phyloP scores from a whole-genome alignment of 2,329 filamentous ascomycete species.

The Fusarium equiseti region DNA sequence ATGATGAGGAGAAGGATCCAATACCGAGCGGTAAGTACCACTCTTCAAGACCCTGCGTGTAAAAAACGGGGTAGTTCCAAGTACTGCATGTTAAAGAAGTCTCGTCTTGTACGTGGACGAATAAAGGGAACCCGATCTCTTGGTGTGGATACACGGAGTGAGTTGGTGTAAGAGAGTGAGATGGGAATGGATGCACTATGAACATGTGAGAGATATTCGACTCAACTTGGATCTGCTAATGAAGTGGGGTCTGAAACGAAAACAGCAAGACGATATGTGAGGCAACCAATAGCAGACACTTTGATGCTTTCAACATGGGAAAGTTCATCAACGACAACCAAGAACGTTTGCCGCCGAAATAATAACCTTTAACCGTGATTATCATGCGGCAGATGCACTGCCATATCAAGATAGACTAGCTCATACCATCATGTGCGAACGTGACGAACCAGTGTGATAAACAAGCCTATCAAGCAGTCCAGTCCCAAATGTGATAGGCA shows the following conservation, averaged over 20 bases:
- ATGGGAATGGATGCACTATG: slow-evolving; percentile 10
- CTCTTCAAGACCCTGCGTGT: slow-evolving; percentile 25
- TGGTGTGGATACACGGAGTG: slow-evolving; percentile 29
- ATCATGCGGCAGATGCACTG: slow-evolving; percentile 4
- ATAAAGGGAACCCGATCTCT: slow-evolving; percentile 27
- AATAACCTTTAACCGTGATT: slow-evolving; percentile 13
- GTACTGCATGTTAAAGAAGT: slow-evolving; percentile 23
- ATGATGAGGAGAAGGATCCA: slow-evolving; percentile 8
- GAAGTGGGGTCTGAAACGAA: slow-evolving; percentile 31
- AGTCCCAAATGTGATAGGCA: slow-evolving; percentile 19
- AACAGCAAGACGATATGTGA: slow-evolving; percentile 21
- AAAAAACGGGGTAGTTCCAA: slow-evolving; percentile 27
- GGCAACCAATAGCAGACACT: slow-evolving; percentile 25
- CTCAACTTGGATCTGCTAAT: slow-evolving; percentile 14
- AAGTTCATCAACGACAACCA: slow-evolving; percentile 13
- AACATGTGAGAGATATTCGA: slow-evolving; percentile 31
- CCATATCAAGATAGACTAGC: slow-evolving; percentile 7
- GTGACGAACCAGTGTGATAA: slow-evolving; percentile 30
- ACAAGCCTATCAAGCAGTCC: slow-evolving; percentile 13
- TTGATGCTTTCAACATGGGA: slow-evolving; percentile 10
- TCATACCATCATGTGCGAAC: slow-evolving; percentile 11
- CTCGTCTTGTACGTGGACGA: slow-evolving; percentile 41
- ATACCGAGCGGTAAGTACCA: slow-evolving; percentile 21
- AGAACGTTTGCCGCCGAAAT: slow-evolving; percentile 19
- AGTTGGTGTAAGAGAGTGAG: slow-evolving; percentile 36